Evolutionary conservation across 75 land plant species (phyloP).

Genomic region (Pinus taeda): DNA sequence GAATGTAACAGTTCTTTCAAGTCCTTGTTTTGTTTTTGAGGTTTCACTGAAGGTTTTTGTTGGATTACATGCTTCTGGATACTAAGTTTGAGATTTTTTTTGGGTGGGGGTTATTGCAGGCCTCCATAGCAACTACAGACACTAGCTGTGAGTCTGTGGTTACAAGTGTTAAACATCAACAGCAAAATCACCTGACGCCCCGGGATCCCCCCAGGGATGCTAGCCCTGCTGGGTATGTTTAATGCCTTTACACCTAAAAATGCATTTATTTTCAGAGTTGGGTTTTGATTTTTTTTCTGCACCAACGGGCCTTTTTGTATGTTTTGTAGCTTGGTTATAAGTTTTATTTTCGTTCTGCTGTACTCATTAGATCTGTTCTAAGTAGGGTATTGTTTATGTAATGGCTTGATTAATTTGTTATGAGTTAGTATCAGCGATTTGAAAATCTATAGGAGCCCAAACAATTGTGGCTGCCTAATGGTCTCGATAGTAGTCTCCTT

Average conservation of each 20-base stretch:
- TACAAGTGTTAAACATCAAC: constrained; percentile 71
- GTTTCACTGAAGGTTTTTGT: background rate
- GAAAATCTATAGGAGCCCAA: too few relatives aligned
- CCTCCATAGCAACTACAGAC: constrained; percentile 63
- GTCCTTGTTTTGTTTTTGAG: background rate
- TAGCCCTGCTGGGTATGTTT: constrained; percentile 67
- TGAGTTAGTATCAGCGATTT: too few relatives aligned
- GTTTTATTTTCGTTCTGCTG: background rate
- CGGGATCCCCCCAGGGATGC: constrained; percentile 71
- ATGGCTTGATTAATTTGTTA: background rate
- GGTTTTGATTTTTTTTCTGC: background rate
- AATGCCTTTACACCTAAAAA: too few relatives aligned
- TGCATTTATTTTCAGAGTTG: too few relatives aligned
- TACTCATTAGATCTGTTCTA: background rate
- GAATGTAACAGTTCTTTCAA: constrained; percentile 22
- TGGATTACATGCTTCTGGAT: background rate
- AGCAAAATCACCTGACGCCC: constrained; percentile 35
- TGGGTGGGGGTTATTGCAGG: constrained; percentile 23
- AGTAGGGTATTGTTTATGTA: background rate
- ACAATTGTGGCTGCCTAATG: too few relatives aligned
- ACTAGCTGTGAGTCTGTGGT: constrained; percentile 83
- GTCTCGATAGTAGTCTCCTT: too few relatives aligned
- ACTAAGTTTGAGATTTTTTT: background rate
- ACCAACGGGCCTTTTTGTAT: background rate
- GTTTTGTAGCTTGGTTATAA: background rate